phyloP scores from a whole-genome alignment of 208 protist species.

The Leishmania amazonensis region DNA sequence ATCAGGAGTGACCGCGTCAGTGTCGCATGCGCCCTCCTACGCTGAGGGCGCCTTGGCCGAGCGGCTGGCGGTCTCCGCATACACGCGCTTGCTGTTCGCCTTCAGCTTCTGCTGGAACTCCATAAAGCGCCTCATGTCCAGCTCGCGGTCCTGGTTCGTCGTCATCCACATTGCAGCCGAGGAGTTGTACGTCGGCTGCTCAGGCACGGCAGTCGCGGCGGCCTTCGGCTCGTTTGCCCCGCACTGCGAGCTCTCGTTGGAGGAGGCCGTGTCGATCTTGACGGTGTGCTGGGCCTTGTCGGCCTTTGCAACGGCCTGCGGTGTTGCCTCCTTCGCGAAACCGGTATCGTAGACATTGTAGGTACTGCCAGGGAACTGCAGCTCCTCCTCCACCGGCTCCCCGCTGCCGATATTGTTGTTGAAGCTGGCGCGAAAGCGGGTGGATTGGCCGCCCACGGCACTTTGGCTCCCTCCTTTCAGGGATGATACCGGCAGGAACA shows the following conservation, averaged over 20 bases:
- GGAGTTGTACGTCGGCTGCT: conserved; percentile 38
- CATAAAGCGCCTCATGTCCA: conserved; percentile 74
- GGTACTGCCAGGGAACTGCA: conserved; percentile 82
- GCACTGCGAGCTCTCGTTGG: conserved; percentile 30
- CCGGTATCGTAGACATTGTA: conserved; percentile 73
- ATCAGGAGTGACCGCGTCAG: background rate
- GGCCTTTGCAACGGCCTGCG: conserved; percentile 6
- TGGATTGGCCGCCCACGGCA: conserved; percentile 11
- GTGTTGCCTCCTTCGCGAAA: background rate
- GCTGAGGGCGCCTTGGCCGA: conserved; percentile 21
- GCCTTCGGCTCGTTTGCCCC: conserved; percentile 11
- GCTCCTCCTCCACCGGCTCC: conserved; percentile 43
- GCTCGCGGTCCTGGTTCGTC: conserved; percentile 77
- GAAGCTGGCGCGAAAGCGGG: conserved; percentile 41
- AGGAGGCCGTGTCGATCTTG: conserved; percentile 23
- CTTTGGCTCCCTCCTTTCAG: conserved; percentile 11
- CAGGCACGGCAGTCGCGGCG: conserved; percentile 3
- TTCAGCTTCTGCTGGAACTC: conserved; percentile 76
- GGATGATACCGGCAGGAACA: conserved; percentile 56
- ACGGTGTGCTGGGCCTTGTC: conserved; percentile 11
- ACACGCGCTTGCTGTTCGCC: conserved; percentile 60
- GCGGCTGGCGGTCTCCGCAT: conserved; percentile 43
- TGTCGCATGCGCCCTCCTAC: conserved; percentile 2
- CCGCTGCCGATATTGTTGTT: conserved; percentile 63
- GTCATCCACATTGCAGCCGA: conserved; percentile 77